Evolutionary conservation across 306 rosid genomes (phyloP).

Genomic region (Cotoneaster glaucophyllus): DNA sequence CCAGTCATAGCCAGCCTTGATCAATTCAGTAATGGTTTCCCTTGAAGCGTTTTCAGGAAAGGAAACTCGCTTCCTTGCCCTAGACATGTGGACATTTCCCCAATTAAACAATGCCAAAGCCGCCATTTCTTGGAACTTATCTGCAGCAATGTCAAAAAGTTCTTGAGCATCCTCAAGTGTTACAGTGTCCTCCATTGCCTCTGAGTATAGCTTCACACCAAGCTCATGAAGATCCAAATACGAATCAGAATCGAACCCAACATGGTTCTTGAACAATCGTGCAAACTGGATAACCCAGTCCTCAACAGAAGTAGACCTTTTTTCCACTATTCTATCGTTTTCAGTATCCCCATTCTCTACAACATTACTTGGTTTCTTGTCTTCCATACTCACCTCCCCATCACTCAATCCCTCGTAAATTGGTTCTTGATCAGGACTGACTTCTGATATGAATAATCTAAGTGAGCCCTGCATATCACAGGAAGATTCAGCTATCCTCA

Average conservation of each 20-base stretch:
- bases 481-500: constrained; percentile 61
- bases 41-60: constrained; percentile 48
- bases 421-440: constrained; percentile 57
- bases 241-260: constrained; percentile 80
- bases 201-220: constrained; percentile 77
- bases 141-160: constrained; percentile 68
- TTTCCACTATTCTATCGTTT: constrained; percentile 24
- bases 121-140: constrained; percentile 88
- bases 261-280: constrained; percentile 87
- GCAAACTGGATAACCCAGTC: constrained; percentile 97
- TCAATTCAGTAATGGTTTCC: constrained; percentile 41
- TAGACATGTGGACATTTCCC: constrained; percentile 89
- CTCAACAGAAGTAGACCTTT: constrained; percentile 40
- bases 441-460: constrained; percentile 52
- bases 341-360: constrained; percentile 34
- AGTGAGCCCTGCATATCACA: constrained; percentile 47
- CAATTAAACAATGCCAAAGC: constrained; percentile 87
- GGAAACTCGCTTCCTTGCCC: constrained; percentile 59
- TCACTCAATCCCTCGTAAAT: constrained; percentile 42
- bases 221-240: constrained; percentile 85
- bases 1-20: constrained; percentile 65
- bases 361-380: constrained; percentile 10
- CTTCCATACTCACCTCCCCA: constrained; percentile 17
- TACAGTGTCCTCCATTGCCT: constrained; percentile 77
- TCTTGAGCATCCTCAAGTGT: constrained; percentile 69